phyloP scores from a whole-genome alignment of 1,139 yeast species.

The Taphrina deformans region DNA sequence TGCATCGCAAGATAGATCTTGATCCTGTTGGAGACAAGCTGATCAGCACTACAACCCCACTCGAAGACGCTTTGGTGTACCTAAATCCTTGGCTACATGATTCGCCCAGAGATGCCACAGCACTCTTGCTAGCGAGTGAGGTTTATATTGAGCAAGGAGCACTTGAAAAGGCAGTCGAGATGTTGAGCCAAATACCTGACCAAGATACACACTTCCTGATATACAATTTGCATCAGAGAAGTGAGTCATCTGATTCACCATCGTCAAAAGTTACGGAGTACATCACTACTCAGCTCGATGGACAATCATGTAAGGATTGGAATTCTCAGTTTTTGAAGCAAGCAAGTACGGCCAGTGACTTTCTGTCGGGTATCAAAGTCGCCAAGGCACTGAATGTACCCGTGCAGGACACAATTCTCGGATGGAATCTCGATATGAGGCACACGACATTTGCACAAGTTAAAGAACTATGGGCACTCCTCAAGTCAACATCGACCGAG shows the following conservation, averaged over 20 bases:
- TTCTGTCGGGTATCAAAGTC: background rate
- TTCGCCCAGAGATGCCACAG: constrained; percentile 43
- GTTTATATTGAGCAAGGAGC: constrained; percentile 5
- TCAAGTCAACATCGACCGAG: background rate
- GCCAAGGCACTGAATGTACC: background rate
- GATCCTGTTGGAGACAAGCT: constrained; percentile 52
- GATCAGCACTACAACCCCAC: constrained; percentile 47
- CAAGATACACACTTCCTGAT: background rate
- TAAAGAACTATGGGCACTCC: background rate
- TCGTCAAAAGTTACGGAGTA: background rate
- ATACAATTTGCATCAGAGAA: background rate
- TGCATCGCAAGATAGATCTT: constrained; percentile 45
- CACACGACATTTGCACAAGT: background rate
- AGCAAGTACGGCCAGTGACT: background rate
- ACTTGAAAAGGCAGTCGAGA: background rate
- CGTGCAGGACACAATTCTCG: background rate
- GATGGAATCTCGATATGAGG: background rate
- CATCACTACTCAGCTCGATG: background rate
- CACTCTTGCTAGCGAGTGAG: constrained; percentile 45
- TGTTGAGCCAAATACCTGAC: background rate
- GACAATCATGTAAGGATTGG: background rate
- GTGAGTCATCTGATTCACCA: background rate
- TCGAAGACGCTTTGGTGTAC: constrained; percentile 47
- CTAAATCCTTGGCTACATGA: constrained; percentile 47
- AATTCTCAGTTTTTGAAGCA: background rate